Evolutionary conservation across 2,329 filamentous ascomycete species (phyloP).

Genomic region (Ambrosiella cleistominuta): DNA sequence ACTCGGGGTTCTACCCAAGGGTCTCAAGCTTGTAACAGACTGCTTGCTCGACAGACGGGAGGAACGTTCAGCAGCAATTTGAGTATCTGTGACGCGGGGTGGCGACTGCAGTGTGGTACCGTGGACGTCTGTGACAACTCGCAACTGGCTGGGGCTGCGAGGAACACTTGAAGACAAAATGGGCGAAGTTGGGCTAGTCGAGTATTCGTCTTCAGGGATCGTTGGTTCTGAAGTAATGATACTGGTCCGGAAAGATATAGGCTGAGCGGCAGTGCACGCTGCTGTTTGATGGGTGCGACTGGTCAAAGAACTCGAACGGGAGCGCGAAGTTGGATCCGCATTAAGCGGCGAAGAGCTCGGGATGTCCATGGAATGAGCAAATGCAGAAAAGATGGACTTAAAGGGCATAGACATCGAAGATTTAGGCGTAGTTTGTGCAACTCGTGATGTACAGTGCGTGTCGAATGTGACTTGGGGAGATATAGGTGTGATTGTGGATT

Average conservation of each 20-base stretch:
- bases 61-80: conserved; percentile 3
- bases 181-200: conserved; percentile 13
- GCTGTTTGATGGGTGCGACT: neutral
- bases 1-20: conserved; percentile 42
- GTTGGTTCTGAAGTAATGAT: conserved; percentile 13
- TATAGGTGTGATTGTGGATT: too few species aligned
- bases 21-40: conserved; percentile 29
- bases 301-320: conserved; percentile 1
- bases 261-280: conserved; percentile 1
- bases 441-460: too few species aligned
- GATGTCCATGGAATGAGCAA: neutral
- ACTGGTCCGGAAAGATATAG: conserved; percentile 10
- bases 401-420: too few species aligned
- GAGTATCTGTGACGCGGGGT: conserved; percentile 9
- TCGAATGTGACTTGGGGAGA: too few species aligned
- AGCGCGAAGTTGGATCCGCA: neutral
- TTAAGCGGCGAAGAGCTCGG: neutral
- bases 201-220: conserved; percentile 8
- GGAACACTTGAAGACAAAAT: conserved; percentile 9
- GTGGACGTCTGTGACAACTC: conserved; percentile 14
- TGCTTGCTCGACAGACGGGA: conserved; percentile 22
- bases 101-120: conserved; percentile 14
- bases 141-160: conserved; percentile 13
- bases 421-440: too few species aligned
- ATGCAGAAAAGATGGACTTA: neutral